Evolutionary conservation across 257 asterid genomes (phyloP), one percentile per base, ranked within the genome.

Genomic region (Ilex asprella): DNA sequence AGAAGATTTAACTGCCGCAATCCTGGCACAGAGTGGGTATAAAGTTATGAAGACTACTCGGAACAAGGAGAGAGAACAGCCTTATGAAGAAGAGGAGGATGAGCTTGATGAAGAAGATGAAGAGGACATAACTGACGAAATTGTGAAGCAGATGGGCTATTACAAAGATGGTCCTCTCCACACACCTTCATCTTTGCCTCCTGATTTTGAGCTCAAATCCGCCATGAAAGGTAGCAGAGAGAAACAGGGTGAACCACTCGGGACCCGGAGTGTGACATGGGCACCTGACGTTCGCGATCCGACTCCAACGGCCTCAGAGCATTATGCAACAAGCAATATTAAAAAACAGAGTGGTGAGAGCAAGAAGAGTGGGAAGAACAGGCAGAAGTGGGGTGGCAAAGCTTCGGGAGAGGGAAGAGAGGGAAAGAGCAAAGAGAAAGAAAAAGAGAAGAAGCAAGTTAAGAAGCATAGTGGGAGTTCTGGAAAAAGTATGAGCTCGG

Each of bases 261-360:
- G 63, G 78, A 76, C 59, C 46, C 52, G 70, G 51, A 75, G 70
- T 30, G 87, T 83, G 46, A 43, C 84, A 2, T 75, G 85, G 85
- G 78, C 75, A 1, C 75, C 78, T 0, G 84, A 81, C 14, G 80
- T 84, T 44, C 76, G 74, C 55, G 90, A 80, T 72, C 85, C 82
- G 7, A 59, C 72, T 51, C 73, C 77, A 56, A 47, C 74, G 46
- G 65, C 81, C 14, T 67, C 59, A 27, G 81, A 63, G 15, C 69
- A 73, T 56, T 62, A 46, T 51, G 50, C 68, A 3, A 27, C 14
- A 8, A 61, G 55, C 62, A 67, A 58, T 64, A 51, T 16, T 1
- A 75, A 65, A 70, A 66, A 70, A 56, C 70, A 75, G 10, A 70
- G 50, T 71, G 68, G 51, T 32, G 80, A 74, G 68, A 62, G 31